A percentile compares a stretch with the other conserved stretches of the same genome.
phyloP scores from a whole-genome alignment of 2,329 filamentous ascomycete genomes.

The Xylaria sp. region DNA sequence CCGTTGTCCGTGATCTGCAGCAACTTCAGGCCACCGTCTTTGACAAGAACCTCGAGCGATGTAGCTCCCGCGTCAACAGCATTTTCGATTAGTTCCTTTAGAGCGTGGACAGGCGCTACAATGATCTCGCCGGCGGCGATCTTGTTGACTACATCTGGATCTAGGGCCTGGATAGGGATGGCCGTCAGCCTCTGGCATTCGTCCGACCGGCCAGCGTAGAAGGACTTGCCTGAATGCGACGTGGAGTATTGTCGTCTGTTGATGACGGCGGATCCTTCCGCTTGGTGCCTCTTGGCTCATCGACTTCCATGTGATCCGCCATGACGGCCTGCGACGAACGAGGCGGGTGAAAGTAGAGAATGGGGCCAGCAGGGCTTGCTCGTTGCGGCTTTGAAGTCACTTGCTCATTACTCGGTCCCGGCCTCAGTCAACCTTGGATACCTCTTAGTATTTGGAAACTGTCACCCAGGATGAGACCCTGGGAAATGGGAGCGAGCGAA shows the following conservation, averaged over 20 bases:
- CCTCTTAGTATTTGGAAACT: neutral
- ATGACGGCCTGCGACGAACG: slow-evolving; percentile 35
- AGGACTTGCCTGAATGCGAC: slow-evolving; percentile 61
- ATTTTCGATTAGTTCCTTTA: slow-evolving; percentile 98
- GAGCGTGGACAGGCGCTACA: slow-evolving; percentile 92
- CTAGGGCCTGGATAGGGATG: slow-evolving; percentile 72
- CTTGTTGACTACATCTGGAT: slow-evolving; percentile 96
- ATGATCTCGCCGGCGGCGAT: slow-evolving; percentile 99
- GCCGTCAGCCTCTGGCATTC: slow-evolving; percentile 35
- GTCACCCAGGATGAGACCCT: slow-evolving; percentile 5
- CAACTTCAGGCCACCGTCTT: slow-evolving; percentile 93
- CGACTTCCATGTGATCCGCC: slow-evolving; percentile 59
- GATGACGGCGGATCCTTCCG: slow-evolving; percentile 59
- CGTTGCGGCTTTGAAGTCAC: neutral
- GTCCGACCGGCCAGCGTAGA: neutral
- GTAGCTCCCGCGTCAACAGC: slow-evolving; percentile 97
- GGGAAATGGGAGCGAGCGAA: neutral
- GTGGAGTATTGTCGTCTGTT: slow-evolving; percentile 49
- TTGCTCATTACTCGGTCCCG: slow-evolving; percentile 6
- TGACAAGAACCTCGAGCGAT: slow-evolving; percentile 87
- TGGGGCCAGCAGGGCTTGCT: slow-evolving; percentile 8
- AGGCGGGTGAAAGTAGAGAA: slow-evolving; percentile 9
- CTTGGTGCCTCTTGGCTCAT: slow-evolving; percentile 59
- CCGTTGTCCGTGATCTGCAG: slow-evolving; percentile 98
- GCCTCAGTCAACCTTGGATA: slow-evolving; percentile 6